Base-by-base conservation (phyloP, 2,329 filamentous ascomycete genomes). In the Xylaria sp. region DNA sequence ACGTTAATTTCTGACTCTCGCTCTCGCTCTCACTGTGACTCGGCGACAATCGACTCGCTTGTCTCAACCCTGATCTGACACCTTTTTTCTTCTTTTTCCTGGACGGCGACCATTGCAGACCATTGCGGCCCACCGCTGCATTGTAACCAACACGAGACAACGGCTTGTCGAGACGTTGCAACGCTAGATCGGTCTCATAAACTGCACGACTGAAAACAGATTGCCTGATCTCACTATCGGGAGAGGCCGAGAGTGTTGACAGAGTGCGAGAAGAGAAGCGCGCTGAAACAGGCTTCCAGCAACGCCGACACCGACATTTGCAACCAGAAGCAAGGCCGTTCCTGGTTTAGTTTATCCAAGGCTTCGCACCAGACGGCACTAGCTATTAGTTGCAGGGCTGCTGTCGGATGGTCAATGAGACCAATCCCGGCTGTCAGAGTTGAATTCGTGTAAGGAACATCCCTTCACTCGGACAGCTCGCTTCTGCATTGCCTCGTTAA, bases 271-370 rank as follows among this genome's bases (percentile, higher is more conserved):
- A 29, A 33, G 21, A 41, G 15, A 41, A 27, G 41, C 23, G 47
- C n/a, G 15, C 40, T 63, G 55, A 56, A 53, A 63, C 60, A 56
- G 40, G 31, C 11, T 33, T 17, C 35, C 23, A 29, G 13, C 15
- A 4, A 44, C 38, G 11, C 49, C 37, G 49, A 59, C 43, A 49
- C 44, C 51, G 37, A 59, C 46, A 59, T 41, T 49, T 59, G 46
- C n/a, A 51, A 55, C 25, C 31, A 38, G 15, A 17, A 62, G 25
- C 60, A 55, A 52, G 55, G 55, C 55, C 37, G 29, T 51, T 55
- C 49, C 55, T 41, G n/a, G 51, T 33, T 19, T 27, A 46, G 48
- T 47, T 3, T 35, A 33, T 23, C 27, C 43, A 37, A 31, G 41
- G 21, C 23, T 31, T 33, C 19, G 21, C 19, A 23, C 33, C n/a